Percentiles rank a stretch among this genome's conserved stretches.
phyloP scores from a whole-genome alignment of 768 basidiomycete genomes.

The Lactarius sp. region DNA sequence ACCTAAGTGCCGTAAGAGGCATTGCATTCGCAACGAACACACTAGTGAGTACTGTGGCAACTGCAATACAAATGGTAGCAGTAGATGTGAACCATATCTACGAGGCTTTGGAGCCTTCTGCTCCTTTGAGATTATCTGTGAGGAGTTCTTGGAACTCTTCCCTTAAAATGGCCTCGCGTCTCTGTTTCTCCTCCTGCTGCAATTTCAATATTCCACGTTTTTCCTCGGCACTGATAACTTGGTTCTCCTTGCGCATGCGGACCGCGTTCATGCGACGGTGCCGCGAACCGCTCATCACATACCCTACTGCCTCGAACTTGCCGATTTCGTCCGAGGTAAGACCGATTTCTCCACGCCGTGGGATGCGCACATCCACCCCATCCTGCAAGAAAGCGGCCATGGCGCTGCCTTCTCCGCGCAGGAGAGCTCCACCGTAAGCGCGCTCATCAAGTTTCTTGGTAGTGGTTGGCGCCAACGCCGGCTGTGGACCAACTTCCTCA shows the following conservation, averaged over 20 bases:
- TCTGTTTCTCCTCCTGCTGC: conserved; percentile 89
- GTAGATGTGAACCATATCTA: conserved; percentile 7
- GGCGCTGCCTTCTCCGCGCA: conserved; percentile 93
- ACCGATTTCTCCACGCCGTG: conserved; percentile 98
- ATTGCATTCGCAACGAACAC: neutral
- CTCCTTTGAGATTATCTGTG: conserved; percentile 62
- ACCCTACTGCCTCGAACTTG: conserved; percentile 81
- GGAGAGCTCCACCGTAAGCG: conserved; percentile 82
- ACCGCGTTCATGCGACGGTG: conserved; percentile 99
- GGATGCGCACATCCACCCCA: conserved; percentile 76
- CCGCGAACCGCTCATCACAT: conserved; percentile 95
- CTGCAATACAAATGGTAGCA: neutral
- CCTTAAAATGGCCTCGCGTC: conserved; percentile 83
- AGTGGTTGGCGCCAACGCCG: conserved; percentile 41
- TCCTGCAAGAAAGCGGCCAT: conserved; percentile 97
- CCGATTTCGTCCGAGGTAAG: conserved; percentile 85
- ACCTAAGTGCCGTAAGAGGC: neutral
- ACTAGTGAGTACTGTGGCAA: neutral
- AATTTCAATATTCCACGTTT: conserved; percentile 93
- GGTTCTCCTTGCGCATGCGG: conserved; percentile 98
- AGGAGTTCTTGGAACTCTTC: conserved; percentile 89
- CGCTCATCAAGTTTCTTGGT: conserved; percentile 65
- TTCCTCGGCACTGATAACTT: conserved; percentile 98
- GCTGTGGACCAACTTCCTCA: conserved; percentile 76
- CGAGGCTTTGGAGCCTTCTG: conserved; percentile 29